Evolutionary conservation across 2,329 filamentous ascomycete species (phyloP).

Genomic region (Endocalyx cinctus): DNA sequence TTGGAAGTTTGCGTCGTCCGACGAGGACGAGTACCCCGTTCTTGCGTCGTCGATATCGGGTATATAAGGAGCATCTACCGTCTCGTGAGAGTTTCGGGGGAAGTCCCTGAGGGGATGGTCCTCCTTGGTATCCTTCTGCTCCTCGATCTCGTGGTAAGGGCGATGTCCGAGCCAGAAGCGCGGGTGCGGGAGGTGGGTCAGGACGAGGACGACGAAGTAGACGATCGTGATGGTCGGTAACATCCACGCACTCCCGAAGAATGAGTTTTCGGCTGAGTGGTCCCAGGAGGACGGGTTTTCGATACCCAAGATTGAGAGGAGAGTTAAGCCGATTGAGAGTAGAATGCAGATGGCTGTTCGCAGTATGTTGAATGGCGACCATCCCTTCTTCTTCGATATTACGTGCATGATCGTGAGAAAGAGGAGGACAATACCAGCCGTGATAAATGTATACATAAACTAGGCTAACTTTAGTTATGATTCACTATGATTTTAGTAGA

Average conservation of each 20-base stretch:
- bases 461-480: constrained; percentile 7
- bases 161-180: constrained; percentile 8
- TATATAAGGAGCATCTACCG: too few species aligned
- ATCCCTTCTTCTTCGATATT: constrained; percentile 23
- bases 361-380: constrained; percentile 24
- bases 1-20: too few species aligned
- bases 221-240: constrained; percentile 20
- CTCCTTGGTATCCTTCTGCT: not conserved
- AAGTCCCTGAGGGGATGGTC: not conserved
- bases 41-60: too few species aligned
- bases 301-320: constrained; percentile 15
- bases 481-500: not conserved
- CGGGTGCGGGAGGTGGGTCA: constrained; percentile 19
- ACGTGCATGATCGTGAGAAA: constrained; percentile 25
- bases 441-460: constrained; percentile 24
- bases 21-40: too few species aligned
- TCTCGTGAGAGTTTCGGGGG: too few species aligned
- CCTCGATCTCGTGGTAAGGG: constrained; percentile 4
- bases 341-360: constrained; percentile 18
- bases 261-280: constrained; percentile 7
- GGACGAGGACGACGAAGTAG: constrained; percentile 20
- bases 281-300: constrained; percentile 8
- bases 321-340: constrained; percentile 16
- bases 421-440: constrained; percentile 23
- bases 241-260: constrained; percentile 22